Evolutionary conservation across 352 stramenopile species (phyloP), one percentile per base, ranked within the genome.

Genomic region (Thraustochytrium striatum): DNA sequence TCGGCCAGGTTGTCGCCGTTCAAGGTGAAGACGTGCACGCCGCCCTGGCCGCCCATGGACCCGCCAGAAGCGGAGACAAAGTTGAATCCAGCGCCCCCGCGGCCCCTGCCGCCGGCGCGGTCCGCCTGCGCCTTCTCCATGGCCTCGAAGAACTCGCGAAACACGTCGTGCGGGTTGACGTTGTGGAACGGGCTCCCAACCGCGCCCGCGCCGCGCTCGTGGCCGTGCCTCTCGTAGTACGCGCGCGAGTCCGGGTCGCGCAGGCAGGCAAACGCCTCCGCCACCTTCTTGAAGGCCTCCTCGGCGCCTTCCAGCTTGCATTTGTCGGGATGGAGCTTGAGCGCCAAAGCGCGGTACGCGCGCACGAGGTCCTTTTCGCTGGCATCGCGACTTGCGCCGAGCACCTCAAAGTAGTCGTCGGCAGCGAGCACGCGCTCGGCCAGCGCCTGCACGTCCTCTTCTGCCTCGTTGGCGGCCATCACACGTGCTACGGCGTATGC

Each of bases 271-370:
- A 98, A 99, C 16, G 96, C 96, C 38, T 97, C 91, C 69, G 87
- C 87, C 39, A 93, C 87, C n/a, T 86, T 93, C 86, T 99, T 99
- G 87, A 99, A 98, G 36, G 95, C 95, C 80, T 98, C 95, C 82
- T 98, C 95, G 2, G 95, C 93, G 47, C 94, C 90, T 0, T 93
- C 94, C 0, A 93, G 93, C 11, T 89, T 94, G 86, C 99, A 99
- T 85, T 95, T 95, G 82, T 95, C 91, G 0, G 91, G 91, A 82
- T 95, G 91, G 11, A 94, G 82, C 79, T 92, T 93, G 2, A 94
- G 82, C 30, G 91, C 91, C 47, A 94, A 86, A 86, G 94, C 94
- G 28, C 90, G 85, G 81, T 95, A 95, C 36, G 91, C 91, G 80
- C 94, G 94, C 82, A 94, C 94, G 82, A 95, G 87, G 73, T 94